These are phyloP conservation scores for Hymenotorrendiella dingleyae DNA, from an alignment of 2,329 filamentous ascomycete species.

Conservation along the genomic window DNA sequence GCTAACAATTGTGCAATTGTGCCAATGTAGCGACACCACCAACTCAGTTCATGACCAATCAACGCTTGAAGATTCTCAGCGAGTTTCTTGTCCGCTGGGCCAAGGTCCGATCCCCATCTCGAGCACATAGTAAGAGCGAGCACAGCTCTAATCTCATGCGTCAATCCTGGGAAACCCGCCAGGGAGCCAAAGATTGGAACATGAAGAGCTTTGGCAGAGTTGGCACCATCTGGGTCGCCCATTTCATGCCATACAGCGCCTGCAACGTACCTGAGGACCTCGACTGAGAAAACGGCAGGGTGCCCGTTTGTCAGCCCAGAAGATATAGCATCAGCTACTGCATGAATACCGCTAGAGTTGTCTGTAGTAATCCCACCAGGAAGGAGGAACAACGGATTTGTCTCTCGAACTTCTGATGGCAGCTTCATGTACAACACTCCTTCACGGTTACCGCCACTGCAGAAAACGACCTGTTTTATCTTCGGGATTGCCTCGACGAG, in stretches of 20 bases:
- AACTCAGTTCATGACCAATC: slow-evolving; percentile 22
- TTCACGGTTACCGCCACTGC: slow-evolving; percentile 81
- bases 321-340: slow-evolving; percentile 8
- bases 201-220: slow-evolving; percentile 66
- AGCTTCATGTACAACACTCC: slow-evolving; percentile 73
- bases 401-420: slow-evolving; percentile 49
- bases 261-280: slow-evolving; percentile 40
- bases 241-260: slow-evolving; percentile 46
- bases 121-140: slow-evolving; percentile 67
- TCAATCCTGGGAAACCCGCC: slow-evolving; percentile 60
- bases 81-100: slow-evolving; percentile 37
- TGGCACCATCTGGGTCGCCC: slow-evolving; percentile 44
- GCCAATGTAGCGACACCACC: slow-evolving; percentile 30
- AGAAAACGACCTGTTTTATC: slow-evolving; percentile 73
- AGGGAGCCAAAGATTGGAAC: slow-evolving; percentile 63
- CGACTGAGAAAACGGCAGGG: slow-evolving; percentile 37
- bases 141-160: slow-evolving; percentile 64
- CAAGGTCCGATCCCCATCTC: slow-evolving; percentile 63
- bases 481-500: slow-evolving; percentile 63
- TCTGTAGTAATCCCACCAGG: slow-evolving; percentile 12
- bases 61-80: slow-evolving; percentile 21
- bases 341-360: slow-evolving; percentile 34
- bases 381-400: slow-evolving; percentile 54
- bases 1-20: slow-evolving; percentile 18
- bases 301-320: slow-evolving; percentile 16